Evolutionary conservation across 208 protist species (phyloP), one percentile per base, ranked within the genome.

Genomic region (Acanthamoeba sp.): DNA sequence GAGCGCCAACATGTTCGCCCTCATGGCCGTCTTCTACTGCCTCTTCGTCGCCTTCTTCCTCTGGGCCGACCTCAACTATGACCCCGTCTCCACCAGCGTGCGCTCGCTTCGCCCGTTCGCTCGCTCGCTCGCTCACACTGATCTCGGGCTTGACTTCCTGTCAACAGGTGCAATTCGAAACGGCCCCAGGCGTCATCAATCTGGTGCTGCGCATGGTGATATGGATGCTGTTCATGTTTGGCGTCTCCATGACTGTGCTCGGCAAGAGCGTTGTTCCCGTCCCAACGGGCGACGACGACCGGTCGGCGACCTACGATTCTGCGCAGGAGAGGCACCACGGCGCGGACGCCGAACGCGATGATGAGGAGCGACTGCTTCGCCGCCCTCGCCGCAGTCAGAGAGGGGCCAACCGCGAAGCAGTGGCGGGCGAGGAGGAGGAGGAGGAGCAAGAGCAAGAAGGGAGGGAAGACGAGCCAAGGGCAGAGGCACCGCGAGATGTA

Each of bases 11-110:
- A 18, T 73, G 64, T 22, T 73, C 32, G n/a, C 38, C 29, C 14
- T 73, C 4, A 16, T 73, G 6, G 38, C 64, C 32, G 22, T 38
- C 2, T 38, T 73, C 64, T 73, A 73, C 34, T 32, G 20, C 64
- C 64, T 73, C 64, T 73, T 40, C 29, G 34, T 73, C 64, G 64
- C 64, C 64, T 38, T 73, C 64, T 73, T 40, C 64, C 29, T 73
- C 10, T 73, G 64, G 64, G n/a, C 10, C 29, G 64, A 73, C 29
- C 14, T 73, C 14, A n/a, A 73, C 64, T 32, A 40, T 29, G 64
- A 73, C 34, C 64, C 64, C 10, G 64, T 24, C 0, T 73, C 64
- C 10, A 32, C 64, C 64, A 18, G 38, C 9, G 64, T 73, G n/a
- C 34, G 32, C 20, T 73, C n/a, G 12, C 32, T 16, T 10, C 55